phyloP scores from a whole-genome alignment of 1,284 basidiomycete genomes.

The Butyriboletus appendiculatus region DNA sequence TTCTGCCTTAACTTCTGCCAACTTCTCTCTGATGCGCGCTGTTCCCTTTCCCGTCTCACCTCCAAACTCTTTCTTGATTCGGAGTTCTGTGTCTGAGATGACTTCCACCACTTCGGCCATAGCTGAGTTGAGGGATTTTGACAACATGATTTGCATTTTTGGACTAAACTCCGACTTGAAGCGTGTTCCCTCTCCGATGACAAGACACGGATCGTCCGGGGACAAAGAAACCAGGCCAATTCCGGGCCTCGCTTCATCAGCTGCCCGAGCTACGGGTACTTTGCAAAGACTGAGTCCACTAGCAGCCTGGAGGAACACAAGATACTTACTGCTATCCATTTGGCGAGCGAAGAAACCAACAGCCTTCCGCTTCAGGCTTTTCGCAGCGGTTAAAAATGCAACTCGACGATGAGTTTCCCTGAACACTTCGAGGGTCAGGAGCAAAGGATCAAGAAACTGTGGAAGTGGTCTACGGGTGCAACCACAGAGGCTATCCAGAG shows the following conservation, averaged over 20 bases:
- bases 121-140: slow-evolving; percentile 78
- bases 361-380: slow-evolving; percentile 80
- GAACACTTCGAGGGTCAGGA: slow-evolving; percentile 87
- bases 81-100: slow-evolving; percentile 84
- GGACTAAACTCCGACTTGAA: slow-evolving; percentile 82
- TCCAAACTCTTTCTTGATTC: slow-evolving; percentile 89
- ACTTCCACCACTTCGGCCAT: slow-evolving; percentile 88
- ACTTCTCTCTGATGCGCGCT: slow-evolving; percentile 64
- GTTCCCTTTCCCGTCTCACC: slow-evolving; percentile 81
- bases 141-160: slow-evolving; percentile 87
- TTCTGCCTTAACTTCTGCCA: slow-evolving; percentile 53
- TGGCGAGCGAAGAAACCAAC: slow-evolving; percentile 85
- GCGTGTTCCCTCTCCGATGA: slow-evolving; percentile 79
- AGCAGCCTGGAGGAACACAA: background rate
- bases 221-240: slow-evolving; percentile 76
- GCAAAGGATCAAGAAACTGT: slow-evolving; percentile 94
- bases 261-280: slow-evolving; percentile 95
- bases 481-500: slow-evolving; percentile 5
- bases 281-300: slow-evolving; percentile 15
- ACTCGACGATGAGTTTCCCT: slow-evolving; percentile 85
- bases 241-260: slow-evolving; percentile 84
- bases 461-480: slow-evolving; percentile 5
- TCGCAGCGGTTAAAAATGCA: slow-evolving; percentile 92
- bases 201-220: slow-evolving; percentile 72
- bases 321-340: slow-evolving; percentile 87